phyloP scores from a whole-genome alignment of 805 yeast species.

The Wickerhamiella sergipiensis region DNA sequence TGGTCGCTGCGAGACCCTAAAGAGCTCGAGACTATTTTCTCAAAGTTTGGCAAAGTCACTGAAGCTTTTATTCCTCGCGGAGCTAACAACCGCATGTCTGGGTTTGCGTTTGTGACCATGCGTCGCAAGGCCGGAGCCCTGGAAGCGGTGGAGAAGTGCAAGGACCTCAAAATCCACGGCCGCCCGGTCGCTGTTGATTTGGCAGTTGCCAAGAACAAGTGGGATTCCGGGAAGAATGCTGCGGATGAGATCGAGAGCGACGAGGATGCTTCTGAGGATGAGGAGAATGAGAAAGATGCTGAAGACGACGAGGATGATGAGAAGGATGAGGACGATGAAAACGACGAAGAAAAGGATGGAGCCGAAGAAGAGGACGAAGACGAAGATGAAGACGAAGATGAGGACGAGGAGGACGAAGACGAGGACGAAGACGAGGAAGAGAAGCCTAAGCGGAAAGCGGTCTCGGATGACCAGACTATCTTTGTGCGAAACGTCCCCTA shows the following conservation, averaged over 20 bases:
- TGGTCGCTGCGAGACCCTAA: constrained; percentile 84
- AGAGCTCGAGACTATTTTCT: constrained; percentile 53
- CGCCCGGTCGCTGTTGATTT: constrained; percentile 89
- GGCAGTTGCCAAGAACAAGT: constrained; percentile 77
- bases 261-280: constrained; percentile 5
- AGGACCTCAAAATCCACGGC: constrained; percentile 70
- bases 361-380: constrained; percentile 20
- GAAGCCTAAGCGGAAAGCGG: constrained; percentile 21
- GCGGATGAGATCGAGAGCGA: constrained; percentile 13
- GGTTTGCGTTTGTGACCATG: constrained; percentile 93
- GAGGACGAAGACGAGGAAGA: constrained; percentile 19
- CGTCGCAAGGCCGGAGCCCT: constrained; percentile 63
- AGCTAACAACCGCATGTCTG: constrained; percentile 77
- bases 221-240: constrained; percentile 39
- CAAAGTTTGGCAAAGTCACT: constrained; percentile 69
- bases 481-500: constrained; percentile 91
- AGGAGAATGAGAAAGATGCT: constrained; percentile 26
- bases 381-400: constrained; percentile 26
- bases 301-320: constrained; percentile 21
- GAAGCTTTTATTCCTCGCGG: constrained; percentile 85
- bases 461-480: constrained; percentile 35
- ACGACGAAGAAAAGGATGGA: constrained; percentile 12
- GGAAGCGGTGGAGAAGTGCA: constrained; percentile 60
- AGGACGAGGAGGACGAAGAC: constrained; percentile 26
- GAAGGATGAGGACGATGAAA: constrained; percentile 21